phyloP scores from a whole-genome alignment of 257 asterid genomes.

The Solanum chilense region DNA sequence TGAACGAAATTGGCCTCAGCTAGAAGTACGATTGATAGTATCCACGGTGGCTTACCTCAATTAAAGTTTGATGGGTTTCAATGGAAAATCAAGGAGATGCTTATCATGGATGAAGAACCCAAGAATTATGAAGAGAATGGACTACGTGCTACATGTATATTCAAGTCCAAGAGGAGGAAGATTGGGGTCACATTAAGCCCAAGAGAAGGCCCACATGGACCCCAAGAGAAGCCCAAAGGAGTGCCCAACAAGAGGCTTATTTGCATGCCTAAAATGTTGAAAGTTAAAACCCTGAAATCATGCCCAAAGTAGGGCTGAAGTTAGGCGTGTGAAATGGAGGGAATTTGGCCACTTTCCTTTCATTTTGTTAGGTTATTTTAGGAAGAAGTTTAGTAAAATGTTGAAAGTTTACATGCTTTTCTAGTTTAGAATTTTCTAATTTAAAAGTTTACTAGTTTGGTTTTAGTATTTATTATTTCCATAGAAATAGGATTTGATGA shows the following conservation, averaged over 20 bases:
- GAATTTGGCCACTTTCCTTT: not conserved
- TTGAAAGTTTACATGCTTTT: not conserved
- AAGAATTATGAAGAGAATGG: not conserved
- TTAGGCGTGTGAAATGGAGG: not conserved
- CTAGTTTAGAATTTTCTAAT: not conserved
- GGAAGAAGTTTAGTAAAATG: not conserved
- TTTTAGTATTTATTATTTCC: not conserved
- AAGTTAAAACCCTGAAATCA: not conserved
- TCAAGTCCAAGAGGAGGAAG: not conserved
- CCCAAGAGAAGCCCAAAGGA: not conserved
- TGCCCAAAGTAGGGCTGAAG: not conserved
- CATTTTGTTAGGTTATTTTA: too few relatives aligned
- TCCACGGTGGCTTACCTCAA: not conserved
- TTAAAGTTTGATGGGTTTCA: not conserved
- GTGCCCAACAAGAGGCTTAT: not conserved
- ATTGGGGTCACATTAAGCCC: not conserved
- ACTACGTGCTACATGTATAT: not conserved
- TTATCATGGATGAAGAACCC: not conserved
- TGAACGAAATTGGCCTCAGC: not conserved
- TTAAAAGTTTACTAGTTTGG: not conserved
- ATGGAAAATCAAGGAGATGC: not conserved
- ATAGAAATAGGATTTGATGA: not conserved
- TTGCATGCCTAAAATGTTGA: not conserved
- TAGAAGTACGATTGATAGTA: not conserved
- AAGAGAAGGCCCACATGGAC: not conserved